Evolutionary conservation across 148 eudicot species (phyloP).

Genomic region (Rhododendron vialii): DNA sequence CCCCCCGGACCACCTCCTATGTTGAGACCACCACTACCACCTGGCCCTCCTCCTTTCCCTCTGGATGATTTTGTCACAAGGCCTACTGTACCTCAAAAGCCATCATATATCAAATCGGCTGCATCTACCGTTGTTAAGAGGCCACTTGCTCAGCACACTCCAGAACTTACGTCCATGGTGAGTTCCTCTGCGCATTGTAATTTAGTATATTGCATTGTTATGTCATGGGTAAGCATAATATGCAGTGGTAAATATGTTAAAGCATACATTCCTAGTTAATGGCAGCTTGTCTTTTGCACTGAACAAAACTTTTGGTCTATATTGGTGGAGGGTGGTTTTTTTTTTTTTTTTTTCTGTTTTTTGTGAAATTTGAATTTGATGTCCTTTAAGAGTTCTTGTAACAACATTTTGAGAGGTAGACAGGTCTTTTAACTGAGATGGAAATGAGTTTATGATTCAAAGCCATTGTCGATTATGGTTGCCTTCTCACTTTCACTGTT

Average conservation of each 20-base stretch:
- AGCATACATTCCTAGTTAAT: background rate
- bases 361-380: background rate
- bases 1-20: conserved; percentile 75
- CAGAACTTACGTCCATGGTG: conserved; percentile 95
- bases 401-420: background rate
- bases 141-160: conserved; percentile 98
- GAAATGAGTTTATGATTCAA: background rate
- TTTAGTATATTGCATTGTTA: background rate
- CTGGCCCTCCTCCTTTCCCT: conserved; percentile 83
- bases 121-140: conserved; percentile 98
- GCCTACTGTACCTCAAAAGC: conserved; percentile 64
- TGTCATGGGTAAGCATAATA: background rate
- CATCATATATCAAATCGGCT: conserved; percentile 92
- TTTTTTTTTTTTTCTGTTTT: background rate
- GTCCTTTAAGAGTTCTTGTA: background rate
- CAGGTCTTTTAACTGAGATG: background rate
- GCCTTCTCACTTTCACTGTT: background rate
- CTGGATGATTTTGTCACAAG: conserved; percentile 34
- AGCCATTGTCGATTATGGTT: background rate
- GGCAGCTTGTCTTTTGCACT: background rate
- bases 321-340: background rate
- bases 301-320: background rate
- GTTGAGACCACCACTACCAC: conserved; percentile 99
- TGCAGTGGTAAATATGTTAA: background rate
- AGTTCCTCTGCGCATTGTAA: conserved; percentile 14